Base-by-base conservation (phyloP, 2,329 filamentous ascomycete species). In the Hymenoscyphus repandus region DNA sequence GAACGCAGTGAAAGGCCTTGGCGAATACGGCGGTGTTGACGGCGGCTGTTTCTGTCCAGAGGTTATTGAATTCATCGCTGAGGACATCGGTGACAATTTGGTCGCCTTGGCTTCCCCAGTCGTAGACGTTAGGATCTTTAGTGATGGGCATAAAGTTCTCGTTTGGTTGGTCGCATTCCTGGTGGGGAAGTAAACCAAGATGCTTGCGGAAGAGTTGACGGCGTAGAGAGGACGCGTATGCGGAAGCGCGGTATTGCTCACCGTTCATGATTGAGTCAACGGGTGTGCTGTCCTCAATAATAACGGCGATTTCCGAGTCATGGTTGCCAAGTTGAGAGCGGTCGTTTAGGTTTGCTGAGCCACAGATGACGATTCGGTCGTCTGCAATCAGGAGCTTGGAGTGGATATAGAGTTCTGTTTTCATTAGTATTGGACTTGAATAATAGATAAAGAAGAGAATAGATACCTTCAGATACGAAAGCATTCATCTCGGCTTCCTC, bases 161-260 rank as follows among this genome's bases (percentile, higher is more conserved):
- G 60, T 87, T 79, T 5, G 84, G 76, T 2, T 69, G 72, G 53
- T 85, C 86, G 61, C 85, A 82, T 32, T 75, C 73, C 67, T 96
- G 89, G 7, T 88, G 76, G 0, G 85, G 84, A 9, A 96, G 75
- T 7, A 96, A 77, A 39, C 92, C 92, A 1, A 96, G 79, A 66
- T 96, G 92, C 72, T 96, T 95, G 59, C 91, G 83, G 82, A 89
- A 96, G 56, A 96, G 80, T 66, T 90, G 83, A 33, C 91, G 82
- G 18, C 92, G 86, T 10, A 96, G 83, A 1, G 85, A 88, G 5
- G 88, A 74, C 1, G 90, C 90, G 64, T 92, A 91, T 50, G 79
- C 78, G 7, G 83, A 84, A 6, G 88, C 92, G 31, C 75, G 77
- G 72, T 78, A 95, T 0, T 81, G 81, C 18, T 76, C 72, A 2